Conservation (phyloP, 352 stramenopile species). For the Globisporangium spinosum region DNA sequence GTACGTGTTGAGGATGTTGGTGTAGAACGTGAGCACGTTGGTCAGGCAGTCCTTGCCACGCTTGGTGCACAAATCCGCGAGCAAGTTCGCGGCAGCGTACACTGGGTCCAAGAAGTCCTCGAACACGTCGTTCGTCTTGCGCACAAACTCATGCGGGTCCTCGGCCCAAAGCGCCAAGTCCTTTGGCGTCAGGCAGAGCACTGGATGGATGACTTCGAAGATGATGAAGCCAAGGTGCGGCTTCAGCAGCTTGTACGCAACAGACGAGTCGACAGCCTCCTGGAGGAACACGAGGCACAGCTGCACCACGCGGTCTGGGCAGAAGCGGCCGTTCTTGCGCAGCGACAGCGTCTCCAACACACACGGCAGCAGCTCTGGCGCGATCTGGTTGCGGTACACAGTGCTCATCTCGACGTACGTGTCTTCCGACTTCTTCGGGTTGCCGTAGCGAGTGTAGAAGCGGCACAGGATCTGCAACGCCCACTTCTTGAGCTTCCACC, state of each 20-base stretch:
- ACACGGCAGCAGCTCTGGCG: slow-evolving; percentile 73
- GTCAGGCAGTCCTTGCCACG: slow-evolving; percentile 93
- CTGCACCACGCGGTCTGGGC: slow-evolving; percentile 95
- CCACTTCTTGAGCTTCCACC: slow-evolving; percentile 99
- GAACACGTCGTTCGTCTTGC: slow-evolving; percentile 96
- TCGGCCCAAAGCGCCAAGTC: slow-evolving; percentile 95
- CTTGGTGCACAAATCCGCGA: slow-evolving; percentile 94
- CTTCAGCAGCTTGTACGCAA: slow-evolving; percentile 97
- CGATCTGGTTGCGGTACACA: slow-evolving; percentile 92
- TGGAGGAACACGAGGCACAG: slow-evolving; percentile 93
- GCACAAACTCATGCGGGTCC: slow-evolving; percentile 97
- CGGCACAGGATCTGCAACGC: slow-evolving; percentile 94
- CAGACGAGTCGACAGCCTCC: slow-evolving; percentile 92
- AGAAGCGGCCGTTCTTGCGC: slow-evolving; percentile 92
- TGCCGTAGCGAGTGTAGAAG: slow-evolving; percentile 97
- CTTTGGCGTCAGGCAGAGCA: slow-evolving; percentile 91
- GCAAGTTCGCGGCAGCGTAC: slow-evolving; percentile 92
- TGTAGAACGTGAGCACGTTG: slow-evolving; percentile 90
- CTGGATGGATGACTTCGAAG: slow-evolving; percentile 96
- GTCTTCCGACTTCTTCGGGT: slow-evolving; percentile 92
- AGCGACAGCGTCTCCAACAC: slow-evolving; percentile 92
- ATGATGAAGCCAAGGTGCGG: slow-evolving; percentile 96
- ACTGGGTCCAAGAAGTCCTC: slow-evolving; percentile 96
- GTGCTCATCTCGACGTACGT: slow-evolving; percentile 91
- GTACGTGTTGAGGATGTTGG: slow-evolving; percentile 93